phyloP scores from a whole-genome alignment of 176 grass and related monocot genomes.

The Zea luxurians region DNA sequence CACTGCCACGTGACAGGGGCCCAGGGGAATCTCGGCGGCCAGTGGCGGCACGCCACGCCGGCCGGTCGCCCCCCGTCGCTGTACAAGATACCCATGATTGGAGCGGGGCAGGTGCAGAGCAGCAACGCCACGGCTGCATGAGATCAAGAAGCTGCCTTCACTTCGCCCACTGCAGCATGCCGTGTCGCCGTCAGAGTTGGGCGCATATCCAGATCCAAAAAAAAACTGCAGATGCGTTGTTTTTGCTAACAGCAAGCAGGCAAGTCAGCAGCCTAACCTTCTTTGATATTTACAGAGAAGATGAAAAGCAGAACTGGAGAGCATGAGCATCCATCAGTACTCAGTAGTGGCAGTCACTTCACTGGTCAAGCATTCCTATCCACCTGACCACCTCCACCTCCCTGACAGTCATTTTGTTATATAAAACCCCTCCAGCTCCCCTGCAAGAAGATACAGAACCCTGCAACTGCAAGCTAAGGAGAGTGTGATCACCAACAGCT shows the following conservation, averaged over 20 bases:
- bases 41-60: not conserved
- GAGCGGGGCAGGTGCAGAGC: not conserved
- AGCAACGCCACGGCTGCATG: not conserved
- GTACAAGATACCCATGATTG: not conserved
- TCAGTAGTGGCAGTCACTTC: not conserved
- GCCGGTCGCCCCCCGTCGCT: not conserved
- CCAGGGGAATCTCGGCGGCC: constrained; percentile 44
- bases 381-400: constrained; percentile 16
- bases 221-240: too few species aligned
- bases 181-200: too few species aligned
- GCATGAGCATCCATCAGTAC: not conserved
- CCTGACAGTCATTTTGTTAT: constrained; percentile 33
- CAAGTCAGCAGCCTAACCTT: not conserved
- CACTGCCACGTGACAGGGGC: constrained; percentile 42
- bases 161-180: too few species aligned
- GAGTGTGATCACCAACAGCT: constrained; percentile 2
- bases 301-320: not conserved
- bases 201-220: constrained; percentile 33
- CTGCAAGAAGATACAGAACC: constrained; percentile 5
- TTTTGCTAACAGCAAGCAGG: not conserved
- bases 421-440: constrained; percentile 15
- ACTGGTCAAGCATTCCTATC: constrained; percentile 34
- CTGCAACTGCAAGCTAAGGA: not conserved
- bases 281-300: not conserved
- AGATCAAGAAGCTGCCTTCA: not conserved